These are phyloP conservation scores for Arachis stenosperma DNA, from an alignment of 306 rosid genomes.

Conservation along the genomic window DNA sequence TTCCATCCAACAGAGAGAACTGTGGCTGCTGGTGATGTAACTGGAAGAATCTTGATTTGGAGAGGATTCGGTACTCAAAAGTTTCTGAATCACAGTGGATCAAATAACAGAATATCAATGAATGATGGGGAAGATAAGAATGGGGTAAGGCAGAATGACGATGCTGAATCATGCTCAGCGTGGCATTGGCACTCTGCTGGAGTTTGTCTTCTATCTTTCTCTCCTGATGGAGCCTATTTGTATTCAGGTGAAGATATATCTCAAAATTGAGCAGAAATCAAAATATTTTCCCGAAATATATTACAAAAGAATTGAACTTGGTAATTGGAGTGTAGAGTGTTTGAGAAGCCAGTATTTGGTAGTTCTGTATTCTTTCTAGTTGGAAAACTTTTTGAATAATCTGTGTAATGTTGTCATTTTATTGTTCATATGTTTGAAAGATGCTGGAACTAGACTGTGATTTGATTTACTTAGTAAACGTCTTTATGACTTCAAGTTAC, in stretches of 20 bases:
- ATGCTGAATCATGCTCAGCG: constrained; percentile 83
- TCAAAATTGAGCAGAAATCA: background rate
- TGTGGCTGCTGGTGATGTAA: constrained; percentile 89
- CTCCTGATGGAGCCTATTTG: constrained; percentile 84
- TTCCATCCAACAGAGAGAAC: constrained; percentile 80
- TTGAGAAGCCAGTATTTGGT: background rate
- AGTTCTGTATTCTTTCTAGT: constrained; percentile 2
- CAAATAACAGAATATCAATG: constrained; percentile 38
- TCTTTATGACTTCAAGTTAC: constrained; percentile 15
- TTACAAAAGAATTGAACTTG: constrained; percentile 6
- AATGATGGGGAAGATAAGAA: constrained; percentile 57
- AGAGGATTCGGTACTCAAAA: constrained; percentile 67
- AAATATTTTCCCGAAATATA: constrained; percentile 8
- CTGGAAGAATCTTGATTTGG: constrained; percentile 89
- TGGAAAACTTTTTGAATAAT: background rate
- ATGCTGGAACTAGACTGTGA: background rate
- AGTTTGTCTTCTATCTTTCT: constrained; percentile 70
- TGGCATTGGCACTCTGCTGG: constrained; percentile 92
- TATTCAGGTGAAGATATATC: constrained; percentile 66
- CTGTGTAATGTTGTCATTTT: constrained; percentile 11
- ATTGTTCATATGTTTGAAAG: background rate
- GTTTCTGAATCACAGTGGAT: constrained; percentile 43
- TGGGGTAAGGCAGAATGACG: constrained; percentile 81
- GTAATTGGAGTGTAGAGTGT: constrained; percentile 3
- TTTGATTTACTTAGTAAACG: constrained; percentile 5